phyloP scores from a whole-genome alignment of 139 green algal genomes.

The Auxenochlorella protothecoides region DNA sequence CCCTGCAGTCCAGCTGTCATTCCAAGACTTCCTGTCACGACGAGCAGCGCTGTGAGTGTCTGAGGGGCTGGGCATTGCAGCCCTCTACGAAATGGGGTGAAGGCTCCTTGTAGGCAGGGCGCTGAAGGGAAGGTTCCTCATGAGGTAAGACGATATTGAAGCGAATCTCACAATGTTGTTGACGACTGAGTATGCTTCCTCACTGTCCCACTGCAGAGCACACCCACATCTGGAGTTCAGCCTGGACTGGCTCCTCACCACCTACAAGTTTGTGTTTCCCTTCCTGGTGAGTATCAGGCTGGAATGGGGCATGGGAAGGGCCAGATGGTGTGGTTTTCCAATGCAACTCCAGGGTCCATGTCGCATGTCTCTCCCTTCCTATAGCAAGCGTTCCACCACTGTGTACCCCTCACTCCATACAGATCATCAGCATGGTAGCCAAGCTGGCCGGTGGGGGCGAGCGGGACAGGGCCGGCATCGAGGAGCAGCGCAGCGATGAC shows the following conservation, averaged over 20 bases:
- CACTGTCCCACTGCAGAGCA: background rate
- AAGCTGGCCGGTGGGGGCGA: background rate
- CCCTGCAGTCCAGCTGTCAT: background rate
- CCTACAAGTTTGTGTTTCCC: conserved; percentile 31
- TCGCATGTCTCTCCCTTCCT: background rate
- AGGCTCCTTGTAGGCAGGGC: too few relatives aligned
- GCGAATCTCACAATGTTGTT: background rate
- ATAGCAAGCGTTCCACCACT: too few relatives aligned
- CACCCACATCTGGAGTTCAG: conserved; percentile 14
- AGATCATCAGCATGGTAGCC: conserved; percentile 11
- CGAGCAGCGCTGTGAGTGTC: background rate
- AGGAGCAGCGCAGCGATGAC: too few relatives aligned
- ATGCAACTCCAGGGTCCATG: background rate
- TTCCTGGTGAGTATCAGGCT: conserved; percentile 14
- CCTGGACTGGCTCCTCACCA: conserved; percentile 26
- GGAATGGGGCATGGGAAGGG: background rate
- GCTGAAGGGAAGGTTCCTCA: background rate
- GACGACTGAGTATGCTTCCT: background rate
- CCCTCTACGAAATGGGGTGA: background rate
- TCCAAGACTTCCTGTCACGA: conserved; percentile 12
- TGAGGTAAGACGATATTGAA: background rate
- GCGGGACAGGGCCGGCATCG: too few relatives aligned
- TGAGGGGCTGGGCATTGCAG: background rate
- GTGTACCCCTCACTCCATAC: background rate
- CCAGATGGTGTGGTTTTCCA: background rate